Conservation (phyloP, 1,284 basidiomycete genomes). For the Apiotrichum brassicae region DNA sequence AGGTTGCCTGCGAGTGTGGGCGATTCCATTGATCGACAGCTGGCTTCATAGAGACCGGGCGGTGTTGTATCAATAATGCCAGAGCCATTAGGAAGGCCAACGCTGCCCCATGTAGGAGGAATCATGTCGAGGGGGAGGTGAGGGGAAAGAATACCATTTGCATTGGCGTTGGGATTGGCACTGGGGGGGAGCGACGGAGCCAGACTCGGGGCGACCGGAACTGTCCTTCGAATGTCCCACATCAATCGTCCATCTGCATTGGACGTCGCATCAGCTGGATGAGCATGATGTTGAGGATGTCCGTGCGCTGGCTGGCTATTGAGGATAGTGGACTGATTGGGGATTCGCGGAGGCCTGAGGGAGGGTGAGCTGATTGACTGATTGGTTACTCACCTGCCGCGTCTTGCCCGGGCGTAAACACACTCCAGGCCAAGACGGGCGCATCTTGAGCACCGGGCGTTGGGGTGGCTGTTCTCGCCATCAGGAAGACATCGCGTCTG, state of each 20-base stretch:
- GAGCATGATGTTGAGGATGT: not conserved
- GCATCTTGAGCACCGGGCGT: slow-evolving; percentile 13
- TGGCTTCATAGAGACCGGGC: not conserved
- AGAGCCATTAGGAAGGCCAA: not conserved
- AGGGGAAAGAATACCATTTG: not conserved
- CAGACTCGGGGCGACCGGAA: not conserved
- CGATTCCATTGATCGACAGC: not conserved
- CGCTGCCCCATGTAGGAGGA: not conserved
- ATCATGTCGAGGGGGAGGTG: not conserved
- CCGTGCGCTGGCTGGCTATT: not conserved
- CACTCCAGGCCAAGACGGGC: slow-evolving; percentile 11
- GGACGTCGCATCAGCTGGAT: not conserved
- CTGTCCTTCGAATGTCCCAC: not conserved
- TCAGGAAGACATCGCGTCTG: slow-evolving; percentile 2
- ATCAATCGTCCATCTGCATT: not conserved
- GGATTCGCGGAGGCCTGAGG: not conserved
- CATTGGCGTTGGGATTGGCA: no score
- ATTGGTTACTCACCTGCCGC: slow-evolving; percentile 7
- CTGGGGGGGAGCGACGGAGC: not conserved
- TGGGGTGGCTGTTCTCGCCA: slow-evolving; percentile 13
- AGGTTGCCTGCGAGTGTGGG: not conserved
- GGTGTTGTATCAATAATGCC: not conserved
- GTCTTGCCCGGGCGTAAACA: slow-evolving; percentile 10
- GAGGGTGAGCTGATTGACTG: not conserved
- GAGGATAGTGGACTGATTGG: not conserved